phyloP scores from a whole-genome alignment of 768 basidiomycete species.

The Lentinula guzmanii region DNA sequence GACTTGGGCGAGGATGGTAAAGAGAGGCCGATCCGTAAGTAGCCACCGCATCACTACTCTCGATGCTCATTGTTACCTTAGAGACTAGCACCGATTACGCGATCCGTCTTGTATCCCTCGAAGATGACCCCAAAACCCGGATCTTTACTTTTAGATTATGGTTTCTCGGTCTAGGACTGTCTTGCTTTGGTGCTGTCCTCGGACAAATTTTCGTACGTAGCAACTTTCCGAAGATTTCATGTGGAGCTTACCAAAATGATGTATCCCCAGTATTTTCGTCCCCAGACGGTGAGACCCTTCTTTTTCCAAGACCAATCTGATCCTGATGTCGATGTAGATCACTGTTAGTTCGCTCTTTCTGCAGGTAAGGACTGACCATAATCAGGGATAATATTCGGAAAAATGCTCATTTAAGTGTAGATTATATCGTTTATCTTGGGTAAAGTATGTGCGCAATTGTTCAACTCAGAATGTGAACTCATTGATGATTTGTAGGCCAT shows the following conservation, averaged over 20 bases:
- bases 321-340: slow-evolving; percentile 15
- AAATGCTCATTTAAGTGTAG: neutral
- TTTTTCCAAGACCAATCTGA: neutral
- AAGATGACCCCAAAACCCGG: slow-evolving; percentile 45
- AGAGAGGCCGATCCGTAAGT: slow-evolving; percentile 42
- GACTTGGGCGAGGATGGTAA: slow-evolving; percentile 42
- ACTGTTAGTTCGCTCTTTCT: slow-evolving; percentile 35
- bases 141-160: slow-evolving; percentile 51
- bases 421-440: slow-evolving; percentile 40
- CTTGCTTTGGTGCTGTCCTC: slow-evolving; percentile 49
- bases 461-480: neutral
- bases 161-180: slow-evolving; percentile 48
- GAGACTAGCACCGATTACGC: slow-evolving; percentile 42
- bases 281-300: slow-evolving; percentile 4
- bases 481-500: slow-evolving; percentile 15
- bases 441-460: slow-evolving; percentile 16
- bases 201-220: slow-evolving; percentile 41
- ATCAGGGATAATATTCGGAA: too few relatives aligned
- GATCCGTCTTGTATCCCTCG: slow-evolving; percentile 43
- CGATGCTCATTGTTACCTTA: slow-evolving; percentile 7
- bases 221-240: neutral
- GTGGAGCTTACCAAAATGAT: slow-evolving; percentile 13
- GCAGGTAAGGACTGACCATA: slow-evolving; percentile 11
- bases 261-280: slow-evolving; percentile 37
- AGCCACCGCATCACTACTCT: neutral